Evolutionary conservation across 2,329 filamentous ascomycete genomes (phyloP).

Genomic region (Neofusicoccum sp.): DNA sequence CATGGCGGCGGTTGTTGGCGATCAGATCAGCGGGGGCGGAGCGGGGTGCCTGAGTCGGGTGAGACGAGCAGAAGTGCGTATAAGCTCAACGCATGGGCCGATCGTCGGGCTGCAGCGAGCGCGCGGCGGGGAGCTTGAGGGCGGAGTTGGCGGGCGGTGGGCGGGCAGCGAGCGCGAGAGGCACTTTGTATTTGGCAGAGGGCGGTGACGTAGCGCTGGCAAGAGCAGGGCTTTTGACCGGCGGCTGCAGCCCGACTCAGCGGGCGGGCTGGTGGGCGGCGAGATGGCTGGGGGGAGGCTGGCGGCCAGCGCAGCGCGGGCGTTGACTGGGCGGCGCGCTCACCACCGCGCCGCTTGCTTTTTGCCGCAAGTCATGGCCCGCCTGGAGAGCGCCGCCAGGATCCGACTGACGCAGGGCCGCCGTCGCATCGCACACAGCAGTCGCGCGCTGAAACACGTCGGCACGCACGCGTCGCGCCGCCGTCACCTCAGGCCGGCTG

Average conservation of each 20-base stretch:
- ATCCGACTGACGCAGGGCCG: background rate
- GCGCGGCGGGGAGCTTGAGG: background rate
- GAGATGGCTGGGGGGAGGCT: conserved; percentile 11
- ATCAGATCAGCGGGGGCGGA: background rate
- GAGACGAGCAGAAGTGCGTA: background rate
- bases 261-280: background rate
- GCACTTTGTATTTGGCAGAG: background rate
- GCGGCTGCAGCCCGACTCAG: background rate
- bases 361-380: conserved; percentile 9
- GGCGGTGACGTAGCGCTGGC: conserved; percentile 8
- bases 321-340: background rate
- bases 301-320: conserved; percentile 3
- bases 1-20: background rate
- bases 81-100: conserved; percentile 6
- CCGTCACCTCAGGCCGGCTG: background rate
- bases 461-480: conserved; percentile 1
- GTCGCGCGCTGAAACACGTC: conserved; percentile 4
- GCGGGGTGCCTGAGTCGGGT: conserved; percentile 1
- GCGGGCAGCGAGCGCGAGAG: background rate
- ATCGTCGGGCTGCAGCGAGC: background rate
- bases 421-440: conserved; percentile 8
- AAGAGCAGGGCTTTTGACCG: background rate
- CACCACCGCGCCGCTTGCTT: background rate
- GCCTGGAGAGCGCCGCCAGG: background rate
- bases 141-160: background rate